Evolutionary conservation across 2,329 filamentous ascomycete species (phyloP), one percentile per base, ranked within the genome.

Genomic region (Ustulina deusta): DNA sequence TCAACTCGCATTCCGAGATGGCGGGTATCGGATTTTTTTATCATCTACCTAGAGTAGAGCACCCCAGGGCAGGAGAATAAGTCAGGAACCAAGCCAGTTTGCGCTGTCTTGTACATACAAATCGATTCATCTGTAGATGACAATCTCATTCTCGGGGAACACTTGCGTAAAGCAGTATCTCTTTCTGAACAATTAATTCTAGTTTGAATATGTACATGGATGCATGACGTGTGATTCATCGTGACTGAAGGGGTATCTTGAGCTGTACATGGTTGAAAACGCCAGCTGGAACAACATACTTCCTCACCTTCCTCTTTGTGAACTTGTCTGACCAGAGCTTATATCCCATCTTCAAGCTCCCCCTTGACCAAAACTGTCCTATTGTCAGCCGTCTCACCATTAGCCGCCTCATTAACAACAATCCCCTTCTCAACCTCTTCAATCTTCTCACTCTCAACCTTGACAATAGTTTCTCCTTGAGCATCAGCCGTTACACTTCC

Each of bases 401-500:
- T 66, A 9, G 54, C 51, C 15, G 32, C 32, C 22, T 48, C 54
- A 54, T 51, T 52, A 32, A 40, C 36, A 46, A 57, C 46, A 29
- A 63, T n/a, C 13, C 52, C 55, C 20, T 51, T 49, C 20, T 51
- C 38, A 6, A 68, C 60, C 9, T 60, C 62, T 46, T 69, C 71
- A 2, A 69, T 61, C 34, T 56, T 63, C 38, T 70, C 63, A 5
- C 65, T 65, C 54, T 65, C 63, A n/a, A 61, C 34, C 38, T 68
- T 65, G 10, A 65, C 54, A 13, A 48, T n/a, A 64, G 80, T 78
- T 61, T 77, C 65, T n/a, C 32, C 68, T 29, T 55, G 72, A 38
- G 70, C 67, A 54, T 68, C 67, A 15, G 56, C 62, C 42, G 63
- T 71, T 20, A 79, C 61, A 61, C 75, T 78, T 63, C 79, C 81